Evolutionary conservation across 306 rosid genomes (phyloP).

Genomic region (Fagus sylvatica): DNA sequence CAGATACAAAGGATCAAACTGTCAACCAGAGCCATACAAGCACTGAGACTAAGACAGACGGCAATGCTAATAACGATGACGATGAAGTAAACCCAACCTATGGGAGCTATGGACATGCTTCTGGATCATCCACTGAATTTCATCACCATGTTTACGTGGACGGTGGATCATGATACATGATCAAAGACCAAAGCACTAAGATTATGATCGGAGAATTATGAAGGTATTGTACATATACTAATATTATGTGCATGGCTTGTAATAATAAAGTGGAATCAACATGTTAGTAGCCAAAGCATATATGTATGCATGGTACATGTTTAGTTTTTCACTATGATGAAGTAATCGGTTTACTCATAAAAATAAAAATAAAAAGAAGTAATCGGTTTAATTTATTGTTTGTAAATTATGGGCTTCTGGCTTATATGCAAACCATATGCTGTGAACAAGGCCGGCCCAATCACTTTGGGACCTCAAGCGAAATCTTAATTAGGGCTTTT

Average conservation of each 20-base stretch:
- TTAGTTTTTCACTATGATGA: not conserved
- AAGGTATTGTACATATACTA: not conserved
- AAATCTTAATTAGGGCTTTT: too few species aligned
- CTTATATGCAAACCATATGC: too few species aligned
- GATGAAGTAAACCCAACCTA: constrained; percentile 5
- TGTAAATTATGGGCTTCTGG: too few species aligned
- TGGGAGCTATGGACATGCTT: constrained; percentile 1
- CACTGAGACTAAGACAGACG: not conserved
- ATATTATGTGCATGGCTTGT: not conserved
- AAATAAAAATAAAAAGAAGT: too few species aligned
- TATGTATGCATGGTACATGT: not conserved
- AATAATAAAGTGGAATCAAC: not conserved
- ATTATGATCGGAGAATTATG: too few species aligned
- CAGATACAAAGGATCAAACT: not conserved
- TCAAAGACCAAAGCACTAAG: too few species aligned
- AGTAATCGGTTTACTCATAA: not conserved
- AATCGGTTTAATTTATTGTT: too few species aligned
- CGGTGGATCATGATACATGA: not conserved
- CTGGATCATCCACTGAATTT: not conserved
- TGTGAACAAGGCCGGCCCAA: too few species aligned
- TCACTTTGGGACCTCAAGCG: too few species aligned
- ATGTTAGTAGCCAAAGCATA: not conserved
- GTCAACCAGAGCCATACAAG: not conserved
- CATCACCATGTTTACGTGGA: not conserved
- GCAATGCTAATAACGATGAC: not conserved